Conservation (phyloP, 2,329 filamentous ascomycete genomes). For the Colletotrichum filicis region DNA sequence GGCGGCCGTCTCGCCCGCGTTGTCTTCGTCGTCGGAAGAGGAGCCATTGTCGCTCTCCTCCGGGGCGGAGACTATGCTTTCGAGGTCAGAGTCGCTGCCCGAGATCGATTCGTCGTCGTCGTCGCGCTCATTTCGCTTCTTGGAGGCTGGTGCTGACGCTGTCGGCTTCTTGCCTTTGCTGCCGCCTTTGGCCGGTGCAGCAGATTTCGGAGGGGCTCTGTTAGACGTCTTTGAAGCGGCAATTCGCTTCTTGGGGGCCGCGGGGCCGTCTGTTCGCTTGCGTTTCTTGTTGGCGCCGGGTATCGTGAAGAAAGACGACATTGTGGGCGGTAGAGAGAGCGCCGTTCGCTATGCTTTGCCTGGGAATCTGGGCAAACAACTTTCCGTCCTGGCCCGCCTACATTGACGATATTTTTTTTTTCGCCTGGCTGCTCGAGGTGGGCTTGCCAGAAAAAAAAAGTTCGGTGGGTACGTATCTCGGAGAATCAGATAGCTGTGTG, state of each 20-base stretch:
- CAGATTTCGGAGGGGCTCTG: constrained; percentile 55
- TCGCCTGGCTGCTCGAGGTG: constrained; percentile 28
- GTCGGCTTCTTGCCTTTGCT: constrained; percentile 18
- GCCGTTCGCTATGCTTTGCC: constrained; percentile 30
- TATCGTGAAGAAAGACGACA: constrained; percentile 97
- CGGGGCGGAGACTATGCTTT: constrained; percentile 53
- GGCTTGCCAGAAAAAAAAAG: constrained; percentile 51
- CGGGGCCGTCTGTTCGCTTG: constrained; percentile 72
- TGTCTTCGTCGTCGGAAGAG: constrained; percentile 67
- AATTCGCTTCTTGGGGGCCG: constrained; percentile 69
- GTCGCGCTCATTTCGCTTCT: constrained; percentile 63
- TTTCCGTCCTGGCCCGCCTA: constrained; percentile 41
- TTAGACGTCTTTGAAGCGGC: constrained; percentile 57
- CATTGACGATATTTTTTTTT: constrained; percentile 36
- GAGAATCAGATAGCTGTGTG: constrained; percentile 30
- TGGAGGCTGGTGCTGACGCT: constrained; percentile 46
- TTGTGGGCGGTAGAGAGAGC: constrained; percentile 50
- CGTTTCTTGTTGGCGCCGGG: constrained; percentile 91
- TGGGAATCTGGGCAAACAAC: constrained; percentile 35
- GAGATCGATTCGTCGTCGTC: constrained; percentile 77
- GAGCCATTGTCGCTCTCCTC: constrained; percentile 60
- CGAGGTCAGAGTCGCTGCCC: constrained; percentile 80
- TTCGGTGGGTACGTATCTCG: constrained; percentile 40
- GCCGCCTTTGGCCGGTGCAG: constrained; percentile 41
- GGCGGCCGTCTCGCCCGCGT: constrained; percentile 87